Conservation (phyloP, 768 basidiomycete genomes). For the Mycena albidolilacea region DNA sequence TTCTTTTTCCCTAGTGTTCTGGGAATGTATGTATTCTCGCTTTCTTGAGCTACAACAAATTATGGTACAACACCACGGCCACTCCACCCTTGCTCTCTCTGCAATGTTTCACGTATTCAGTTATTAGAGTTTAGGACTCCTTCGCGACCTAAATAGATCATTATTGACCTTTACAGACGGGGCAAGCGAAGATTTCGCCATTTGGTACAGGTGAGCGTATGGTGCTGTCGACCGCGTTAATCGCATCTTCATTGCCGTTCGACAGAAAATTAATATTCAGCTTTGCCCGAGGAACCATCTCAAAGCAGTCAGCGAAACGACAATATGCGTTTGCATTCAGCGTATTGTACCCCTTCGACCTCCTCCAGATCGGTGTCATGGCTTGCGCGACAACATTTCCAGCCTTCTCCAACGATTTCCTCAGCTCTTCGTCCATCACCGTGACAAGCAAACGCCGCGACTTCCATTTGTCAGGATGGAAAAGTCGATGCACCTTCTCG, state of each 20-base stretch:
- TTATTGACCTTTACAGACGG: slow-evolving; percentile 16
- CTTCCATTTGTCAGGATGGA: slow-evolving; percentile 74
- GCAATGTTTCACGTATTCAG: too few relatives aligned
- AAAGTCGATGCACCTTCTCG: slow-evolving; percentile 66
- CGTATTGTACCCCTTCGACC: slow-evolving; percentile 45
- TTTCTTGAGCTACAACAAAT: neutral
- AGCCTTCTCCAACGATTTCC: slow-evolving; percentile 61
- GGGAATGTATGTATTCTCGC: neutral
- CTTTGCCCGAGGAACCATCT: too few relatives aligned
- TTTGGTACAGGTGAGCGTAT: neutral
- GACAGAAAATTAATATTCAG: too few relatives aligned
- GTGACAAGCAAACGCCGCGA: slow-evolving; percentile 62
- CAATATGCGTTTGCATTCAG: too few relatives aligned
- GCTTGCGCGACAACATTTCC: slow-evolving; percentile 72
- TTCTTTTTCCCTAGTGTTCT: too few relatives aligned
- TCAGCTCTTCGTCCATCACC: slow-evolving; percentile 58
- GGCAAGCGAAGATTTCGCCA: slow-evolving; percentile 18
- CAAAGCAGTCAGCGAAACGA: too few relatives aligned
- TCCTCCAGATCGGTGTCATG: slow-evolving; percentile 68
- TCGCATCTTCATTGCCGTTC: too few relatives aligned
- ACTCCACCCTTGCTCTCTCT: neutral
- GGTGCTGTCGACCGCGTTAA: neutral
- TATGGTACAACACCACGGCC: neutral
- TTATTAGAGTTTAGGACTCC: neutral
- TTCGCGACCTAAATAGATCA: slow-evolving; percentile 3